phyloP scores from a whole-genome alignment of 2,329 filamentous ascomycete genomes.

The Colletotrichum tamarilloi region DNA sequence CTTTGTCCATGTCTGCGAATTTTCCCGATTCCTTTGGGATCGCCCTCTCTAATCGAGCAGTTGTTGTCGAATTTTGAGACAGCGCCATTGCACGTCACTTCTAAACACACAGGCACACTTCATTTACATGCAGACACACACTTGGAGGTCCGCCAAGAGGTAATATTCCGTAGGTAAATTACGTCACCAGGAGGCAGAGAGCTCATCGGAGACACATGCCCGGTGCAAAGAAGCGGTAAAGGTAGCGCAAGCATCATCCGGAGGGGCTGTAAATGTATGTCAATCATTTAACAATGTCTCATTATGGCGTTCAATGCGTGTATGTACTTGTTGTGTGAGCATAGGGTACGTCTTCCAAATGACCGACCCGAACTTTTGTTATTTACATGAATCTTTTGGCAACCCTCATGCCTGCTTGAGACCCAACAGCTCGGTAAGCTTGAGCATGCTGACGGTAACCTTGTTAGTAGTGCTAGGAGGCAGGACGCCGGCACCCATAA shows the following conservation, averaged over 20 bases:
- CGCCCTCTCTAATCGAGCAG: neutral
- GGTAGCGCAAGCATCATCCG: neutral
- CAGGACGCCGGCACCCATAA: conserved; percentile 57
- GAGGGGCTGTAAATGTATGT: neutral
- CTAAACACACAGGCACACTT: no score
- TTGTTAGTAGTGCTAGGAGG: conserved; percentile 59
- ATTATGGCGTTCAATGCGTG: neutral
- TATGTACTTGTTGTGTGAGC: neutral
- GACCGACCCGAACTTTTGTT: neutral
- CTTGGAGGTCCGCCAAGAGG: neutral
- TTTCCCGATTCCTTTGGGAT: neutral
- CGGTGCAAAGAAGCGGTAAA: neutral
- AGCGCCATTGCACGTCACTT: no score
- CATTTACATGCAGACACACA: neutral
- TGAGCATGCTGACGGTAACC: conserved; percentile 50
- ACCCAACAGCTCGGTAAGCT: conserved; percentile 39
- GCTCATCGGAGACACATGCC: no score
- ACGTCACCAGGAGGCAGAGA: neutral
- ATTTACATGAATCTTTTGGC: neutral
- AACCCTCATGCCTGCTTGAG: conserved; percentile 21
- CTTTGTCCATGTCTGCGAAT: neutral
- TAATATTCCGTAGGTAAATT: neutral
- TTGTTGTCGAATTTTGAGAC: no score
- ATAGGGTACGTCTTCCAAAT: no score
- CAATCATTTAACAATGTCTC: neutral